These are phyloP conservation scores for Pseudomonodictys pantanalensis DNA, from an alignment of 495 filamentous ascomycete genomes.

Conservation along the genomic window DNA sequence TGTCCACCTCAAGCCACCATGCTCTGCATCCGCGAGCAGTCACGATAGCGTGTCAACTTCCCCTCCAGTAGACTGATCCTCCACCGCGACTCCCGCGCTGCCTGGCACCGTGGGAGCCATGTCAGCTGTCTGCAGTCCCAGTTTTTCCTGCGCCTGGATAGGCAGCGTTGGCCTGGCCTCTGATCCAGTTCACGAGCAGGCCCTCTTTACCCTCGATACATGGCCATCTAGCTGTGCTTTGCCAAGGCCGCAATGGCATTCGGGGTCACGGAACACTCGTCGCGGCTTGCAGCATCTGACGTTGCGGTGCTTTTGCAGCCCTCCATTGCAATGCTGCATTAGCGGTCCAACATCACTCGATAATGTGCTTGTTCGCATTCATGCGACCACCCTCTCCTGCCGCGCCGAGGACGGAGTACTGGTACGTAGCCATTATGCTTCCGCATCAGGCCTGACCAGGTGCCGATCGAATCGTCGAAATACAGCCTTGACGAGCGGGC, in stretches of 20 bases:
- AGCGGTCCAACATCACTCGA: constrained; percentile 46
- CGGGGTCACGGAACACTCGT: constrained; percentile 31
- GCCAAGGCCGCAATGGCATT: constrained; percentile 25
- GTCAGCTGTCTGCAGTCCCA: constrained; percentile 13
- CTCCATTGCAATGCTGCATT: constrained; percentile 46
- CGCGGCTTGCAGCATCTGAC: constrained; percentile 35
- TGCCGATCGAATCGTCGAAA: constrained; percentile 30
- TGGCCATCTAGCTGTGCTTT: constrained; percentile 11
- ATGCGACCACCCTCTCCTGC: constrained; percentile 5
- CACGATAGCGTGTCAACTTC: constrained; percentile 47
- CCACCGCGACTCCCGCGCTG: constrained; percentile 33
- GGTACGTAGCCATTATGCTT: constrained; percentile 25
- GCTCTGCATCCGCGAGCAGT: constrained; percentile 20
- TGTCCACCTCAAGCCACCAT: constrained; percentile 31
- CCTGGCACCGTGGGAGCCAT: neutral
- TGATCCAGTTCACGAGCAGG: constrained; percentile 20
- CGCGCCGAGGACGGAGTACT: constrained; percentile 17
- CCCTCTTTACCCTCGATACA: constrained; percentile 11
- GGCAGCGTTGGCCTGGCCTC: constrained; percentile 2
- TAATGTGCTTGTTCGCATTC: constrained; percentile 15
- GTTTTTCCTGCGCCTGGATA: constrained; percentile 17
- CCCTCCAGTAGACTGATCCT: constrained; percentile 46
- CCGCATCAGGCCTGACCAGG: constrained; percentile 23
- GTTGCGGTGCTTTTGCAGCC: constrained; percentile 32
- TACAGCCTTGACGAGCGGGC: constrained; percentile 26